Evolutionary conservation across 768 basidiomycete species (phyloP), one percentile per base, ranked within the genome.

Genomic region (Naganishia randhawae): DNA sequence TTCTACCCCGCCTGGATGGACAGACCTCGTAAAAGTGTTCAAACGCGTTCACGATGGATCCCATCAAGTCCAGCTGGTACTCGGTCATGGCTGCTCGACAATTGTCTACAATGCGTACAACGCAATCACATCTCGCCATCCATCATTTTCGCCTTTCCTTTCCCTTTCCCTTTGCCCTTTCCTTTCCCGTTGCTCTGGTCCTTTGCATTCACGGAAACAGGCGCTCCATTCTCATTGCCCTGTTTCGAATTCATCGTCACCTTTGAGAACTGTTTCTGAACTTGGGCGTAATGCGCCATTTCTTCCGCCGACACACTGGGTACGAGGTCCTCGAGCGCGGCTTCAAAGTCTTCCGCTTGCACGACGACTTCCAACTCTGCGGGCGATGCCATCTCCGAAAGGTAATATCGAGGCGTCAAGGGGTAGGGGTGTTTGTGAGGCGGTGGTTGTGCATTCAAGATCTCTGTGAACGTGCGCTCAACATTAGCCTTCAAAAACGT

Each of bases 361-460:
- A 98, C 91, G n/a, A 87, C 81, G 16, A 97, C 88, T 14, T 85
- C 84, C 14, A 88, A 84, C 67, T 95, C 92, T 27, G 82, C 83
- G 0, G 84, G 78, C 7, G 82, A 81, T 0, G 91, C 92, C 71
- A 96, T 82, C 76, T 93, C 92, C 13, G 88, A 84, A 9, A 97
- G 85, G 73, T 91, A 97, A 74, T 92, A 95, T 75, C 95, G 92
- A 0, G 92, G 84, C 1, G 92, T 94, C 33, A 97, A 78, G 0
- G 88, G 89, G 50, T 85, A 81, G 0, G 88, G 87, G 72, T 89
- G 84, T 0, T 77, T 74, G 39, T 82, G 75, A 39, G 82, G 77
- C 9, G 81, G 80, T 0, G 83, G 80, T 33, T 80, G 71, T 19
- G 77, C 75, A 73, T 92, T 92, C 62, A 81, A 62, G 3, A 71